Base-by-base conservation (phyloP, 2,329 filamentous ascomycete species). In the Xylaria arbuscula region DNA sequence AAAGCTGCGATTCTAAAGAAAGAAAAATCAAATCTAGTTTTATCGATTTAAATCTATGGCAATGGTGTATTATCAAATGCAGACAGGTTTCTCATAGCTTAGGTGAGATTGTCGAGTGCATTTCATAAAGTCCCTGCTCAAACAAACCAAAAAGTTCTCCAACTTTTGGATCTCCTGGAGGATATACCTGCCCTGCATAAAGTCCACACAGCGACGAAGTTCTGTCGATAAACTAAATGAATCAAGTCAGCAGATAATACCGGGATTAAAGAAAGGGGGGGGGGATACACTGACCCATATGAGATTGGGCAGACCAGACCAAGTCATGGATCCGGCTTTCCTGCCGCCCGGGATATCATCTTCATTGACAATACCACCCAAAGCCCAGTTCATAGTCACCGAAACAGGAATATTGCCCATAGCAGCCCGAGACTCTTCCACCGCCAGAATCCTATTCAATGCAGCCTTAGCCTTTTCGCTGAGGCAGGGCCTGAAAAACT, bases 351-450 rank as follows among this genome's bases (percentile, higher is more conserved):
- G 69, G 3, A 73, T 40, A 58, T 72, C 72, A 8, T 17, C 67
- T 51, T 73, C 72, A 42, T 73, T 73, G 28, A 72, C 11, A 47
- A 73, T 67, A 3, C 72, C 72, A 11, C 72, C 72, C 24, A 73
- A 42, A 1, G 55, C 65, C 70, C 70, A 72, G 45, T 73, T 64
- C 48, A 69, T 70, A 1, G 47, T 36, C 6, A 67, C 66, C 32
- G 53, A 55, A 28, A 36, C 50, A 2, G 69, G 70, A 3, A 73
- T 36, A 45, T 71, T 71, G 2, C 72, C 72, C 72, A 73, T 72
- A 10, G 50, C 69, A 13, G 61, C 32, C 22, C 69, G 66, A n/a
- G 28, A 17, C 40, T 69, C 69, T 36, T 72, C 69, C n/a, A 64
- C 45, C 13, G 19, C 28, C 11, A 72, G 6, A 10, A 58, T 7